Evolutionary conservation across 2,329 filamentous ascomycete species (phyloP).

Genomic region (Penicillium occitanis): DNA sequence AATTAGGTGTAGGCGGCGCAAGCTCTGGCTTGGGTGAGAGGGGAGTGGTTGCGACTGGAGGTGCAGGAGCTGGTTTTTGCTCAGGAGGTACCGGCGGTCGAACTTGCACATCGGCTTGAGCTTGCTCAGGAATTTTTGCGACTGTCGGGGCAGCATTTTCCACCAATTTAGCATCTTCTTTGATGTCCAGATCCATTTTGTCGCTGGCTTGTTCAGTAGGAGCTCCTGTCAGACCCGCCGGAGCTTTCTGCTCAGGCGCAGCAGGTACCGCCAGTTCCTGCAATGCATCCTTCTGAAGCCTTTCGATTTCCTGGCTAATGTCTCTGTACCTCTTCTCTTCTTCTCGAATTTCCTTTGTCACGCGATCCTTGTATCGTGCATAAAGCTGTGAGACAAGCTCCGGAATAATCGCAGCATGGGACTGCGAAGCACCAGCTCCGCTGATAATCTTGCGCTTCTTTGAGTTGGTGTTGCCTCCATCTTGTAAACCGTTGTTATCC

Average conservation of each 20-base stretch:
- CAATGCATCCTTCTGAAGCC: conserved; percentile 63
- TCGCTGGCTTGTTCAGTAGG: conserved; percentile 23
- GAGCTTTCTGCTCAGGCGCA: conserved; percentile 18
- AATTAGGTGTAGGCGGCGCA: neutral
- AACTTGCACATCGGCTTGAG: neutral
- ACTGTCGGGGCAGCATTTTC: conserved; percentile 21
- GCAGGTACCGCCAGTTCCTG: conserved; percentile 39
- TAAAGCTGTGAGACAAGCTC: conserved; percentile 72
- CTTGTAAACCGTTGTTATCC: conserved; percentile 35
- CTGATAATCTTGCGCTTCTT: conserved; percentile 74
- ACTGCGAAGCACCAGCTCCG: conserved; percentile 61
- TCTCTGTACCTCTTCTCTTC: conserved; percentile 68
- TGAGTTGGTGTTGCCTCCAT: conserved; percentile 45
- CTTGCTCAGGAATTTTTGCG: conserved; percentile 15
- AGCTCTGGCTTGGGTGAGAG: conserved; percentile 1
- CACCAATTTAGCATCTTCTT: conserved; percentile 25
- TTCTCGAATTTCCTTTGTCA: conserved; percentile 68
- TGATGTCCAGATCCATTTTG: conserved; percentile 33
- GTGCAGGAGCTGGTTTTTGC: conserved; percentile 14
- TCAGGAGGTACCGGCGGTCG: conserved; percentile 16
- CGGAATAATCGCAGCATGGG: conserved; percentile 68
- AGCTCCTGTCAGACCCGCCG: conserved; percentile 20
- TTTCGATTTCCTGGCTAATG: conserved; percentile 66
- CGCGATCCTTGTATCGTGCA: conserved; percentile 67
- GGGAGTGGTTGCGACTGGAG: neutral